These are phyloP conservation scores for Schizophyllum commune DNA, from an alignment of 1,284 basidiomycete species.

Conservation along the genomic window DNA sequence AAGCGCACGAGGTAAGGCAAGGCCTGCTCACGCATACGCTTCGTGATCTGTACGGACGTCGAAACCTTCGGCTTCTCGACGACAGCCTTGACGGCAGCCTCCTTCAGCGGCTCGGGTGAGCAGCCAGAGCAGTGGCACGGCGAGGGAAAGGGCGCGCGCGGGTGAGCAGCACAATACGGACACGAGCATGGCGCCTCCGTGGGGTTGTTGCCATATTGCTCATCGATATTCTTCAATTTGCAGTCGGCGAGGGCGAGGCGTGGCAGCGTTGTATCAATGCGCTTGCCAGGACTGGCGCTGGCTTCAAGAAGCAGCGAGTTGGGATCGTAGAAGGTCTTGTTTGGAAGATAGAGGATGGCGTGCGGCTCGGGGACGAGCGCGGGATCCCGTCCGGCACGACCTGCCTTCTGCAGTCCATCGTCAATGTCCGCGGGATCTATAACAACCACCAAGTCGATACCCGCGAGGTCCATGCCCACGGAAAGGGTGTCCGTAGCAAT, in stretches of 20 bases:
- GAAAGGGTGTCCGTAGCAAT: constrained; percentile 10
- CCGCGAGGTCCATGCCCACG: constrained; percentile 5
- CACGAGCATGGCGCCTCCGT: constrained; percentile 8
- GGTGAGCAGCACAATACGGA: not conserved
- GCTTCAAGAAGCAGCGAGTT: too few relatives aligned
- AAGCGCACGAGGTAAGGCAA: too few relatives aligned
- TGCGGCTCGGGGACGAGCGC: not conserved
- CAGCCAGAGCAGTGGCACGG: constrained; percentile 3
- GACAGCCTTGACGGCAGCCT: too few relatives aligned
- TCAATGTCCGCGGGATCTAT: not conserved
- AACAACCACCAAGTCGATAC: constrained; percentile 1
- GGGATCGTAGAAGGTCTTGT: too few relatives aligned
- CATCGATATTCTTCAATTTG: constrained; percentile 6
- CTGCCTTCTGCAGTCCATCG: not conserved
- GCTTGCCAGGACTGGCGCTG: not conserved
- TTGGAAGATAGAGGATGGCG: too few relatives aligned
- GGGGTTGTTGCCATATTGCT: constrained; percentile 4
- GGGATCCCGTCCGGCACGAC: not conserved
- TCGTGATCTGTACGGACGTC: too few relatives aligned
- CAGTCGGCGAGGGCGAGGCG: constrained; percentile 6
- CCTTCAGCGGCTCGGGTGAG: not conserved
- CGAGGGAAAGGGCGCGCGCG: not conserved
- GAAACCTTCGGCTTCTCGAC: too few relatives aligned
- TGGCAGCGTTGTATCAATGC: constrained; percentile 5
- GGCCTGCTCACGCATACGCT: too few relatives aligned